phyloP scores from a whole-genome alignment of 2,329 filamentous ascomycete genomes.

The Microcyclospora pomicola region DNA sequence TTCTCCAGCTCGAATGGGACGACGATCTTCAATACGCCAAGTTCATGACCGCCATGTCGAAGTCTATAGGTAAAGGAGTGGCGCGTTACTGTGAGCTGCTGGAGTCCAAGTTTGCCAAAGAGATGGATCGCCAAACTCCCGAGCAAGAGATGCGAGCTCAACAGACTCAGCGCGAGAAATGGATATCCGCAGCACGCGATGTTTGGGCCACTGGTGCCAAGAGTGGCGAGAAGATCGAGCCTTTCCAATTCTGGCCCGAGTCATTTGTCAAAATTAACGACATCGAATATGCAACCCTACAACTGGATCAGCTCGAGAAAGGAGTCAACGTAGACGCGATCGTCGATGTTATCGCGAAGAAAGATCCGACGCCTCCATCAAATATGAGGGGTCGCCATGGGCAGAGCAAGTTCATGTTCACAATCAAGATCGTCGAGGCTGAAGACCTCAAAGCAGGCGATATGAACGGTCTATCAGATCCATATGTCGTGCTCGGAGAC shows the following conservation, averaged over 20 bases:
- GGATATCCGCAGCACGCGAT: constrained; percentile 86
- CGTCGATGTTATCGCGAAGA: constrained; percentile 62
- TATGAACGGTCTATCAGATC: constrained; percentile 83
- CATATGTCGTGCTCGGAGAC: constrained; percentile 91
- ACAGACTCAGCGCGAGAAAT: constrained; percentile 79
- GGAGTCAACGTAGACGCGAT: constrained; percentile 86
- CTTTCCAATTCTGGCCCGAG: constrained; percentile 92
- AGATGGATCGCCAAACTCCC: constrained; percentile 85
- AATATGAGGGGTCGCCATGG: constrained; percentile 34
- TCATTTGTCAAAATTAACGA: constrained; percentile 98
- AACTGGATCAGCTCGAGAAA: constrained; percentile 79
- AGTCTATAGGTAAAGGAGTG: constrained; percentile 69
- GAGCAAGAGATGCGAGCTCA: constrained; percentile 68
- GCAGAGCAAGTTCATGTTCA: constrained; percentile 87
- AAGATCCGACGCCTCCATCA: constrained; percentile 58
- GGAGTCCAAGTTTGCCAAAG: constrained; percentile 69
- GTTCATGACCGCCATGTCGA: constrained; percentile 90
- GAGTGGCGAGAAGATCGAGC: constrained; percentile 74
- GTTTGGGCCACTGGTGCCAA: constrained; percentile 56
- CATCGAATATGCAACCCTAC: constrained; percentile 83
- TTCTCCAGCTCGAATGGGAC: constrained; percentile 78
- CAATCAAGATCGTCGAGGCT: constrained; percentile 94
- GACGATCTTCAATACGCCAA: constrained; percentile 87
- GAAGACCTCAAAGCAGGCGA: constrained; percentile 98
- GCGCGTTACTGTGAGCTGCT: constrained; percentile 82